phyloP scores from a whole-genome alignment of 495 filamentous ascomycete genomes.

The Hypoxylon lienhwacheense region DNA sequence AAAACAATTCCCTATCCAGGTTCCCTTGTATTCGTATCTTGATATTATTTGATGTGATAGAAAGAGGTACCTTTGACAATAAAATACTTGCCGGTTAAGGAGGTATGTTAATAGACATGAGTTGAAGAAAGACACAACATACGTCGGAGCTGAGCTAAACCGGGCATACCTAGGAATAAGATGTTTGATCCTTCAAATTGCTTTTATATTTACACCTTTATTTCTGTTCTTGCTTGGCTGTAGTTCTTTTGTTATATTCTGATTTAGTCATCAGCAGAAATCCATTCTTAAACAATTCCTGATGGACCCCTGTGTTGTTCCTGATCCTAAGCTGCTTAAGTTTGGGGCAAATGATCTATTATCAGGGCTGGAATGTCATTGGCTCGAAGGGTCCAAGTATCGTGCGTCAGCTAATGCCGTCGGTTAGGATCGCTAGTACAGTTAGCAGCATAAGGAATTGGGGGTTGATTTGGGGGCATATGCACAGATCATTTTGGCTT shows the following conservation, averaged over 20 bases:
- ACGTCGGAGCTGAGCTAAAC: not conserved
- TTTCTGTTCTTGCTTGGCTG: not conserved
- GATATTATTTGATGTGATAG: too few species aligned
- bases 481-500: too few species aligned
- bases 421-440: slow-evolving; percentile 19
- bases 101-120: too few species aligned
- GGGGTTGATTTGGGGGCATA: too few species aligned
- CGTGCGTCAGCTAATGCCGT: slow-evolving; percentile 15
- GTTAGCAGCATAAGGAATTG: not conserved
- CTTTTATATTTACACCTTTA: not conserved
- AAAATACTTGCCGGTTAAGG: too few species aligned
- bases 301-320: slow-evolving; percentile 4
- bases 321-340: slow-evolving; percentile 7
- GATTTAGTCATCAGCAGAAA: slow-evolving; percentile 9
- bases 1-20: too few species aligned
- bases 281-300: slow-evolving; percentile 5
- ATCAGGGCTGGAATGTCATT: slow-evolving; percentile 15
- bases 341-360: not conserved
- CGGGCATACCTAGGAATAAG: too few species aligned
- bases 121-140: not conserved
- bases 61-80: too few species aligned
- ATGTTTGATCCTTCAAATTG: too few species aligned
- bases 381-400: not conserved
- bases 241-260: not conserved
- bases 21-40: too few species aligned